A percentile compares a stretch with the other conserved stretches of the same genome.
These are phyloP conservation scores for Fusarium sambucinum DNA, from an alignment of 2,329 filamentous ascomycete genomes.

Conservation along the genomic window DNA sequence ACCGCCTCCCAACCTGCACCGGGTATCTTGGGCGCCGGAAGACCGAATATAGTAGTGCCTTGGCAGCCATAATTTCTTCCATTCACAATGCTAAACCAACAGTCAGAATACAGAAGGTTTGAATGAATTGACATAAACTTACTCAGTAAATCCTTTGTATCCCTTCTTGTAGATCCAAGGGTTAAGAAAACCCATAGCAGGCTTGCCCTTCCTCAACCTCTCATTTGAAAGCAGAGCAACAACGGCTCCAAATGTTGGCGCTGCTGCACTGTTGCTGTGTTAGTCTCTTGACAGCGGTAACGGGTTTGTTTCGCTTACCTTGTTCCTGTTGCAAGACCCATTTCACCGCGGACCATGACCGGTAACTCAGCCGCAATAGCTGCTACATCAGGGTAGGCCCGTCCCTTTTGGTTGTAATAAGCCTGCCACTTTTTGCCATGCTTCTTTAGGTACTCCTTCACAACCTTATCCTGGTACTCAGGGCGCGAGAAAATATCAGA, in stretches of 20 bases:
- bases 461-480: constrained; percentile 60
- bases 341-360: constrained; percentile 50
- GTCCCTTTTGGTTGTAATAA: constrained; percentile 61
- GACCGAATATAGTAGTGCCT: constrained; percentile 48
- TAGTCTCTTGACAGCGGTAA: accelerated
- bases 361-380: constrained; percentile 61
- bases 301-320: constrained; percentile 43
- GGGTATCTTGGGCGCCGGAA: constrained; percentile 46
- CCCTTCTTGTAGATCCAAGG: constrained; percentile 67
- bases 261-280: constrained; percentile 60
- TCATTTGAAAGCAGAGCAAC: constrained; percentile 74
- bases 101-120: not conserved
- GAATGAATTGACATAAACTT: constrained; percentile 19
- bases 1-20: constrained; percentile 49
- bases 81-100: constrained; percentile 50
- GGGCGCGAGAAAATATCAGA: constrained; percentile 61
- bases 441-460: constrained; percentile 57
- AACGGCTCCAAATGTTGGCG: constrained; percentile 72
- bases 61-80: constrained; percentile 52
- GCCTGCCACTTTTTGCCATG: constrained; percentile 63
- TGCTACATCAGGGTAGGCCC: constrained; percentile 72
- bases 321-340: constrained; percentile 48
- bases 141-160: constrained; percentile 53
- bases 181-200: constrained; percentile 70
- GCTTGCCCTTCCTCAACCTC: constrained; percentile 65